These are phyloP conservation scores for Scheffersomyces stambukii DNA, from an alignment of 1,139 yeast species.

Conservation along the genomic window DNA sequence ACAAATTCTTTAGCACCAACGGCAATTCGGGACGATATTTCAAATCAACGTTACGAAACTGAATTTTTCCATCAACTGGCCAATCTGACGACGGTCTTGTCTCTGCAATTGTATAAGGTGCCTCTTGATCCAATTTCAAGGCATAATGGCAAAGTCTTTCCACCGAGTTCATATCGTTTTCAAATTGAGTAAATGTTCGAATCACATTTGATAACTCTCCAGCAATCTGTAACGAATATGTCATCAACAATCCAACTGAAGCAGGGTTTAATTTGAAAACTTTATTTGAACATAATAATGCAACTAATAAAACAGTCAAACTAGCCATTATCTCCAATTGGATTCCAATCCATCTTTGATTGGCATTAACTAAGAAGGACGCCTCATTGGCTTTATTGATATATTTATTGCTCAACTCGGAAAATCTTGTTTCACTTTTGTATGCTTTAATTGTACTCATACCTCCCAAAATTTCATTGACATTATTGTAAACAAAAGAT, in stretches of 20 bases:
- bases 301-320: conserved; percentile 40
- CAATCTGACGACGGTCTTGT: conserved; percentile 48
- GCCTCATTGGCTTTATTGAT: conserved; percentile 71
- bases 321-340: conserved; percentile 56
- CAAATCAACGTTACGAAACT: conserved; percentile 55
- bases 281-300: conserved; percentile 60
- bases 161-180: conserved; percentile 82
- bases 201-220: conserved; percentile 45
- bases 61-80: conserved; percentile 47
- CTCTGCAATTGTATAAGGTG: conserved; percentile 44
- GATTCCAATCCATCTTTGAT: conserved; percentile 76
- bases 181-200: conserved; percentile 62
- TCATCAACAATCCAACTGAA: conserved; percentile 65
- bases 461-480: conserved; percentile 73
- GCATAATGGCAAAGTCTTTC: conserved; percentile 77
- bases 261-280: conserved; percentile 62
- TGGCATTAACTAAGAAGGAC: conserved; percentile 58
- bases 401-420: conserved; percentile 42
- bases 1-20: conserved; percentile 56
- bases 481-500: conserved; percentile 50
- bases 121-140: conserved; percentile 35
- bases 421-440: conserved; percentile 45
- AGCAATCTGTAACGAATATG: conserved; percentile 52
- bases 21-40: conserved; percentile 78
- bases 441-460: conserved; percentile 68